Evolutionary conservation across 139 green algal species (phyloP).

Genomic region (Micromonas pusilla): DNA sequence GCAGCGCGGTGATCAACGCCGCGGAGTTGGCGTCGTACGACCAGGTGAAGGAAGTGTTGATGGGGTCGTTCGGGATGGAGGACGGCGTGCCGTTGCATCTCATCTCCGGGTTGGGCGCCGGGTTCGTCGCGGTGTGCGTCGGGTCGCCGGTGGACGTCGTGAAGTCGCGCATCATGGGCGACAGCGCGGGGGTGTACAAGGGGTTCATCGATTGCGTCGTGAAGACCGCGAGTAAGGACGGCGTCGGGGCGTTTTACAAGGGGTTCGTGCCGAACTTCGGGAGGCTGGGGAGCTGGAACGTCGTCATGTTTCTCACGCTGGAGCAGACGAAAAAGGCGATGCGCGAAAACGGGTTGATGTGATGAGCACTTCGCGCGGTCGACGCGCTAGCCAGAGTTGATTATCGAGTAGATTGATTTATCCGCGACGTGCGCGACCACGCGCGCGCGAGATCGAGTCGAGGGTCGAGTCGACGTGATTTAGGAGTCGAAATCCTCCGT

Average conservation of each 20-base stretch:
- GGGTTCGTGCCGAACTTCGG: conserved; percentile 92
- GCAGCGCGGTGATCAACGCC: conserved; percentile 97
- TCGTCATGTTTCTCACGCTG: conserved; percentile 94
- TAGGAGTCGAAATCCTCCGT: too few species aligned
- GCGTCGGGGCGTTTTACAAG: conserved; percentile 90
- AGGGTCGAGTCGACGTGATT: too few species aligned
- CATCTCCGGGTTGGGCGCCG: conserved; percentile 69
- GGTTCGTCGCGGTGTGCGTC: conserved; percentile 87
- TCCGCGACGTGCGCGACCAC: too few species aligned
- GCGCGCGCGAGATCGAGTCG: too few species aligned
- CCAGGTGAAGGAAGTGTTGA: conserved; percentile 53
- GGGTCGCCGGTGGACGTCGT: conserved; percentile 97
- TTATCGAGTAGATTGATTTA: too few species aligned
- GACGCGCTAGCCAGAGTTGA: not conserved
- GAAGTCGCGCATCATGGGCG: conserved; percentile 91
- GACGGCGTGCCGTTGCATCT: conserved; percentile 43
- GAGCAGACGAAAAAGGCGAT: conserved; percentile 49
- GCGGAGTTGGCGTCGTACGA: conserved; percentile 94
- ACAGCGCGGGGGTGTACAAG: conserved; percentile 57
- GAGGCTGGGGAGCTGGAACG: conserved; percentile 81
- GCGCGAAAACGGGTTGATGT: not conserved
- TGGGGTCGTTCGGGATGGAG: conserved; percentile 29
- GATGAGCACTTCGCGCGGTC: not conserved
- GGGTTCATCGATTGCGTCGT: conserved; percentile 89
- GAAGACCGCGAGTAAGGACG: conserved; percentile 78